These are phyloP conservation scores for Avena atlantica DNA, from an alignment of 176 grass and related monocot species.

Conservation along the genomic window DNA sequence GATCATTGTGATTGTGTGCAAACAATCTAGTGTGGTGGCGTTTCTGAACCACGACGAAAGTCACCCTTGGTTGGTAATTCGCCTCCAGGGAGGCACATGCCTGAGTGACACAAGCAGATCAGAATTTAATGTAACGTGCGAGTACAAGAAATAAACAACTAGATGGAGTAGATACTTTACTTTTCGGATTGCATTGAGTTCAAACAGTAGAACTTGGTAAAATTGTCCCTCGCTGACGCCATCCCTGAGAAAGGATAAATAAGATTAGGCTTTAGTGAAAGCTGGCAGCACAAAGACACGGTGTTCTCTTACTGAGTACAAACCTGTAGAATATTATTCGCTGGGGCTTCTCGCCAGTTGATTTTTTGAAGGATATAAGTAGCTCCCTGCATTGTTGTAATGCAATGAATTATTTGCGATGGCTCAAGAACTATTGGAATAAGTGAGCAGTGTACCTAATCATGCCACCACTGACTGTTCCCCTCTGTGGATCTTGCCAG, in stretches of 20 bases:
- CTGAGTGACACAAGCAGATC: conserved; percentile 47
- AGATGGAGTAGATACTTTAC: conserved; percentile 25
- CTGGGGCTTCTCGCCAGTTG: conserved; percentile 75
- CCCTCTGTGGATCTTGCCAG: conserved; percentile 73
- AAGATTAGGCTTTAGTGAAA: neutral
- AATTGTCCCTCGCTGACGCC: conserved; percentile 95
- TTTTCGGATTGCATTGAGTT: conserved; percentile 83
- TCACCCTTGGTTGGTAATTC: conserved; percentile 81
- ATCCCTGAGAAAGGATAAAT: conserved; percentile 52
- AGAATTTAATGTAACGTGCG: neutral
- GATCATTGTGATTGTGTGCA: conserved; percentile 74
- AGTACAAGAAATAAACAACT: neutral
- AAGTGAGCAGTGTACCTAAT: conserved; percentile 51
- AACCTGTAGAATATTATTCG: conserved; percentile 92
- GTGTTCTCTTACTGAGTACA: neutral
- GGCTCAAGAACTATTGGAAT: neutral
- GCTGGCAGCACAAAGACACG: neutral
- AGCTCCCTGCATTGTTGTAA: conserved; percentile 72
- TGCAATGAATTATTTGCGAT: neutral
- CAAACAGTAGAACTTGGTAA: conserved; percentile 84
- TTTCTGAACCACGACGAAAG: conserved; percentile 94
- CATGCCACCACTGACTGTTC: conserved; percentile 74
- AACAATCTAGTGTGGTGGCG: conserved; percentile 94
- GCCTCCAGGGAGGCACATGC: conserved; percentile 83
- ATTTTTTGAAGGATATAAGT: conserved; percentile 84